Base-by-base conservation (phyloP, 805 yeast species). In the Starmerella vaccinii region DNA sequence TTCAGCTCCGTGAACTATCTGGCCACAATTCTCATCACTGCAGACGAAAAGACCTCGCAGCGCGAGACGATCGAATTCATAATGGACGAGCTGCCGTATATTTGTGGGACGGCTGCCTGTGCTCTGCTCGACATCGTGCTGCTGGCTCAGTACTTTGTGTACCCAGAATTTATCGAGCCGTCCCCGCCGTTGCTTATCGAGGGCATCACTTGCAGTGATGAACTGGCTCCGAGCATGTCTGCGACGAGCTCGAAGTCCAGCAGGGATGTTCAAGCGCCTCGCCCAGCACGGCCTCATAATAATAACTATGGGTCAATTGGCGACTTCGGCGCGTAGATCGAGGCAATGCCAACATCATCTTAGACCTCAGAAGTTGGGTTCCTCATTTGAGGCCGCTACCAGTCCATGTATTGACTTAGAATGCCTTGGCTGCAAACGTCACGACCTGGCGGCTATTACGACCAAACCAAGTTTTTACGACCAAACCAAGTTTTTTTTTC, bases 11-110 rank as follows among this genome's bases (percentile, higher is more conserved):
- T 56, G 13, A 62, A 63, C 49, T 61, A 62, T 51, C 47, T 59
- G 26, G 50, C 60, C 34, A 59, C 66, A 7, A 62, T 64, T 13
- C 26, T 60, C 13, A 53, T 63, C 12, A 57, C 64, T n/a, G 61
- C 64, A 9, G 42, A 41, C 23, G 47, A 15, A 5, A 49, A 49
- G 24, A 3, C 44, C 5, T 2, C 45, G 6, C 54, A 47, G 33
- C 37, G 35, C 21, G 59, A 57, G 13, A 42, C 56, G 10, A 43
- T 49, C 30, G 61, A 57, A 29, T 64, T 64, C 33, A 32, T 63
- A 26, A 30, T 49, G 16, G 61, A 59, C 15, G 66, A 64, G 50
- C 51, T 59, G 50, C 65, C 68, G 4, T 64, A 60, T 47, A 49
- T 64, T 6, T 46, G 54, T 18, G 68, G 67, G 15, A 57, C 59